A percentile compares a stretch with the other conserved stretches of the same genome.
phyloP scores from a whole-genome alignment of 192 early-diverging fungal species.

The Coemansia sp. region DNA sequence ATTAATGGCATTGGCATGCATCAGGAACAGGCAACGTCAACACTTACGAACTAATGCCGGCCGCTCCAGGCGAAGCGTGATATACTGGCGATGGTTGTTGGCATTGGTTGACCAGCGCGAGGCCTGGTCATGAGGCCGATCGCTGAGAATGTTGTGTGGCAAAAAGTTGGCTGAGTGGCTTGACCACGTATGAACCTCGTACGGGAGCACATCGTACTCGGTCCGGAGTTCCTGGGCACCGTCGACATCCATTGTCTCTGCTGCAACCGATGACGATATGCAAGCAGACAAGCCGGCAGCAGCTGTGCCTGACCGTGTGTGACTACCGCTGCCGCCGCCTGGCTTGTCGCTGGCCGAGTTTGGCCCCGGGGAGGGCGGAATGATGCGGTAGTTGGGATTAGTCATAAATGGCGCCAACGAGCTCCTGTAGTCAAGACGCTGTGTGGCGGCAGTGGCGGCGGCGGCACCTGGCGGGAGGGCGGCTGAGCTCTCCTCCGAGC shows the following conservation, averaged over 20 bases:
- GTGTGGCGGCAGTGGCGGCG: neutral
- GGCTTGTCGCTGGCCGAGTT: neutral
- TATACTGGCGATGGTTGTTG: constrained; percentile 89
- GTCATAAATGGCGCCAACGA: constrained; percentile 39
- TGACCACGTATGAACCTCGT: constrained; percentile 71
- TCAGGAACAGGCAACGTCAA: constrained; percentile 12
- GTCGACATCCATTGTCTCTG: neutral
- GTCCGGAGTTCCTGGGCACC: constrained; percentile 30
- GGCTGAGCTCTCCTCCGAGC: constrained; percentile 1
- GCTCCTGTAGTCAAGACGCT: neutral
- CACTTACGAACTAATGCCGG: constrained; percentile 79
- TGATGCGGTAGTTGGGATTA: constrained; percentile 50
- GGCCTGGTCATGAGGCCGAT: constrained; percentile 82
- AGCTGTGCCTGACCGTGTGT: neutral
- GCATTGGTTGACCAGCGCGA: constrained; percentile 87
- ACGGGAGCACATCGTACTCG: constrained; percentile 53
- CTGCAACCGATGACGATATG: constrained; percentile 10
- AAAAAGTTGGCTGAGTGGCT: constrained; percentile 82
- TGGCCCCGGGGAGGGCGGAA: constrained; percentile 17
- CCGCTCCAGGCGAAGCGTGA: constrained; percentile 85
- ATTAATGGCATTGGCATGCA: constrained; percentile 54
- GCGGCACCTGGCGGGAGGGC: neutral
- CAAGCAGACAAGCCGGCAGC: constrained; percentile 21
- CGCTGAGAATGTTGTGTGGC: constrained; percentile 76
- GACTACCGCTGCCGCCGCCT: too few relatives aligned